Conservation (phyloP, 192 early-diverging fungal genomes). For the Kappamyces sp. region DNA sequence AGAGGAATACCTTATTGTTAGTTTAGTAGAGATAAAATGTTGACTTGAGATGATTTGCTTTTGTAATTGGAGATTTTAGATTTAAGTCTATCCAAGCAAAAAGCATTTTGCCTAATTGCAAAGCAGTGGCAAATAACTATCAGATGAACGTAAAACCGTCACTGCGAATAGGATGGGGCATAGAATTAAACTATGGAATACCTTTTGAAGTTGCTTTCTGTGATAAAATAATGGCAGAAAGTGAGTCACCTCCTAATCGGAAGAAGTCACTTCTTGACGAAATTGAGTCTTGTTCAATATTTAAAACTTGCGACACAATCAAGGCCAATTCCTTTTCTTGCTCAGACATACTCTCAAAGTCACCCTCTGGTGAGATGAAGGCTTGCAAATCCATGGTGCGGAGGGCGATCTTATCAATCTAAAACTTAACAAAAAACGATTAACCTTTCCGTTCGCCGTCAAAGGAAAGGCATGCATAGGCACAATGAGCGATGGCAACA, state of each 20-base stretch:
- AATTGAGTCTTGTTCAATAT: conserved; percentile 12
- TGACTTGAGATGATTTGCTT: too few relatives aligned
- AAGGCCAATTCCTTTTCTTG: conserved; percentile 3
- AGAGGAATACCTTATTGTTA: too few relatives aligned
- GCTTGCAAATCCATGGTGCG: conserved; percentile 3
- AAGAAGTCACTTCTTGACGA: conserved; percentile 26
- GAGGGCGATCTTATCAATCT: conserved; percentile 8
- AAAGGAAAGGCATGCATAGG: conserved; percentile 25
- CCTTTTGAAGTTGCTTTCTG: not conserved
- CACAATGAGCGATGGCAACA: conserved; percentile 24
- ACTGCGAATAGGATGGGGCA: too few relatives aligned
- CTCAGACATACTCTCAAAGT: not conserved
- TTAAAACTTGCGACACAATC: conserved; percentile 1
- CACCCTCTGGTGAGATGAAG: not conserved
- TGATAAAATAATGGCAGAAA: conserved; percentile 12
- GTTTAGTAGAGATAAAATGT: too few relatives aligned
- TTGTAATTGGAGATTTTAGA: too few relatives aligned
- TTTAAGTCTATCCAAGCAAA: too few relatives aligned
- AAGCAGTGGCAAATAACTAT: too few relatives aligned
- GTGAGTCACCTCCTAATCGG: conserved; percentile 34
- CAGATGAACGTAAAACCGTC: too few relatives aligned
- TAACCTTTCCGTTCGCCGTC: conserved; percentile 25
- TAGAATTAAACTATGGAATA: too few relatives aligned
- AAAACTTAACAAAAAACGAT: not conserved
- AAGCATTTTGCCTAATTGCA: too few relatives aligned